phyloP scores from a whole-genome alignment of 306 rosid species.

The Sechiopsis laciniata region DNA sequence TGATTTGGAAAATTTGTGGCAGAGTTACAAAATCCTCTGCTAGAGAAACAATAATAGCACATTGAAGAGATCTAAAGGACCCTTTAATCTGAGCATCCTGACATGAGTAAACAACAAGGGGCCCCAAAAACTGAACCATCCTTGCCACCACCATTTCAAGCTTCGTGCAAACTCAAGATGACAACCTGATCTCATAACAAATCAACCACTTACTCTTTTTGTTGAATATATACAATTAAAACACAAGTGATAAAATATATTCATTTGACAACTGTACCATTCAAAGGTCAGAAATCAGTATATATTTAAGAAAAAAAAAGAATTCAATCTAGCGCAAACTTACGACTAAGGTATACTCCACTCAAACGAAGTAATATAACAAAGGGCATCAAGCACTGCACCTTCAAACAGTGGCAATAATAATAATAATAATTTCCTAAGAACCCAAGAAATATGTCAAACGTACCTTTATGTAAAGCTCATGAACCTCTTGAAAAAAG shows the following conservation, averaged over 20 bases:
- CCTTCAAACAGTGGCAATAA: constrained; percentile 11
- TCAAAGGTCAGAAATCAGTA: not conserved
- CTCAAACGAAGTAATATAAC: not conserved
- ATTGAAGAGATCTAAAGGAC: too few relatives aligned
- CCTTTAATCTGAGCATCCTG: constrained; percentile 10
- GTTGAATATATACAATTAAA: not conserved
- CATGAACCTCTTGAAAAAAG: constrained; percentile 96
- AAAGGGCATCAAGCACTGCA: not conserved
- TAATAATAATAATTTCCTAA: not conserved
- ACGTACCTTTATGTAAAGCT: constrained; percentile 85
- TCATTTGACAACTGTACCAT: not conserved
- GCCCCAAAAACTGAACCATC: not conserved
- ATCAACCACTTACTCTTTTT: not conserved
- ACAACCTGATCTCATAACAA: constrained; percentile 2
- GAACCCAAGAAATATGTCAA: not conserved
- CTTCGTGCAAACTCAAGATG: not conserved
- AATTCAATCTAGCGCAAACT: not conserved
- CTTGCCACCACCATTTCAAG: not conserved
- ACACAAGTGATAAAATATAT: not conserved
- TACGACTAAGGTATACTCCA: not conserved
- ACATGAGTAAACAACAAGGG: not conserved
- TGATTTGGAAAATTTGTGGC: too few relatives aligned
- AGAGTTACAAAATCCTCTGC: too few relatives aligned
- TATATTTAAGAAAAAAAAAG: not conserved
- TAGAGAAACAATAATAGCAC: too few relatives aligned